Evolutionary conservation across 768 basidiomycete genomes (phyloP).

Genomic region (Heimioporus sp.): DNA sequence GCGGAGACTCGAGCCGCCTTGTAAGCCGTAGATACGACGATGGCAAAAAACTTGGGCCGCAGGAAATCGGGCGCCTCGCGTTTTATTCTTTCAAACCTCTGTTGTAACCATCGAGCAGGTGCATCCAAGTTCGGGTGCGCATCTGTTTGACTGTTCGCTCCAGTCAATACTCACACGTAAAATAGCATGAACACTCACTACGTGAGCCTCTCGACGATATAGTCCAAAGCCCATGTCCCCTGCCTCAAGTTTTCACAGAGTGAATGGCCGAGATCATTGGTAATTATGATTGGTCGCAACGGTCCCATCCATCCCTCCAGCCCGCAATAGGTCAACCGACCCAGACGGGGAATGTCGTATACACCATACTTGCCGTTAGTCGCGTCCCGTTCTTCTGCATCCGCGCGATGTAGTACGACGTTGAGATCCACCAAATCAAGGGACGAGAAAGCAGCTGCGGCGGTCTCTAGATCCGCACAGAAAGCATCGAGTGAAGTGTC

Average conservation of each 20-base stretch:
- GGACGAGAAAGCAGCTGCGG: constrained; percentile 66
- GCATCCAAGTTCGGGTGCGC: constrained; percentile 64
- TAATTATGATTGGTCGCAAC: constrained; percentile 76
- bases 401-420: constrained; percentile 78
- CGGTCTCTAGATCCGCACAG: constrained; percentile 69
- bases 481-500: constrained; percentile 70
- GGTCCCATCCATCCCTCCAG: constrained; percentile 97
- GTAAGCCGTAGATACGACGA: constrained; percentile 88
- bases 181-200: constrained; percentile 48
- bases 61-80: constrained; percentile 76
- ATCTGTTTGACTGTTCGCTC: constrained; percentile 49
- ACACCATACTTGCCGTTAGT: constrained; percentile 77
- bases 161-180: constrained; percentile 12
- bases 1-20: constrained; percentile 83
- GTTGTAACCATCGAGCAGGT: constrained; percentile 81
- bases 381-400: constrained; percentile 90
- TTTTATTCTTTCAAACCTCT: constrained; percentile 84
- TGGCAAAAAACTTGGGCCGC: constrained; percentile 94
- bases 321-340: constrained; percentile 85
- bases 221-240: constrained; percentile 93
- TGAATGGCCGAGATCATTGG: constrained; percentile 93
- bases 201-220: constrained; percentile 66
- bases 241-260: constrained; percentile 84
- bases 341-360: constrained; percentile 77
- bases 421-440: constrained; percentile 89